Conservation (phyloP, 352 stramenopile species). For the Plasmopara halstedii region DNA sequence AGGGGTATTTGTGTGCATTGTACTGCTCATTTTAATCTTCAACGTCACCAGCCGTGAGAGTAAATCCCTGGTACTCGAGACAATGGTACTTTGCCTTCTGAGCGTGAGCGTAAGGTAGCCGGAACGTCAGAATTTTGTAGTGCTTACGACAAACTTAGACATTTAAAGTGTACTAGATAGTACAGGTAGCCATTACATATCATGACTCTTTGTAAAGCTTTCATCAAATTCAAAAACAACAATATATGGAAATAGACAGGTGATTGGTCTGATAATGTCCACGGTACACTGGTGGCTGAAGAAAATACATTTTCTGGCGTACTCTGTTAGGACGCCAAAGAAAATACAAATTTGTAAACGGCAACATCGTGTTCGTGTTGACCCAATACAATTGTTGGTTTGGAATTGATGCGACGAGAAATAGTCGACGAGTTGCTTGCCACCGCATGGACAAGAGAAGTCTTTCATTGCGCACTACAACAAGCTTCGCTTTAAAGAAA, state of each 20-base stretch:
- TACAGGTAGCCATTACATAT: neutral
- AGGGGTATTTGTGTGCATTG: conserved; percentile 6
- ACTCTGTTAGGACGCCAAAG: conserved; percentile 8
- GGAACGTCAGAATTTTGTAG: neutral
- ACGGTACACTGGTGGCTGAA: neutral
- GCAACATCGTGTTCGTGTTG: conserved; percentile 4
- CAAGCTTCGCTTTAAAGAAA: neutral
- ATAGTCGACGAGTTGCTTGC: neutral
- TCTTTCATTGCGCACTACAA: conserved; percentile 7
- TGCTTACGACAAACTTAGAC: neutral
- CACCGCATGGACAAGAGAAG: conserved; percentile 18
- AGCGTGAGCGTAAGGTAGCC: conserved; percentile 7
- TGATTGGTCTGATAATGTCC: neutral
- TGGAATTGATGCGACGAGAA: neutral
- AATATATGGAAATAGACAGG: neutral
- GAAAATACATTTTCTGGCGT: conserved; percentile 10
- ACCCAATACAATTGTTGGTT: neutral
- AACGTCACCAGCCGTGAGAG: neutral
- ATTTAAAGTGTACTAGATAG: neutral
- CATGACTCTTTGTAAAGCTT: neutral
- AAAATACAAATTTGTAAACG: conserved; percentile 7
- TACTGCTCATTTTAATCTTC: conserved; percentile 16
- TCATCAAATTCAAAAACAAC: neutral
- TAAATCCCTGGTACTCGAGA: neutral
- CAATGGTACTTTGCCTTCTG: conserved; percentile 12